A percentile compares a stretch with the other conserved stretches of the same genome.
Conservation (phyloP, 1,139 yeast species). For the Diutina ranongensis region DNA sequence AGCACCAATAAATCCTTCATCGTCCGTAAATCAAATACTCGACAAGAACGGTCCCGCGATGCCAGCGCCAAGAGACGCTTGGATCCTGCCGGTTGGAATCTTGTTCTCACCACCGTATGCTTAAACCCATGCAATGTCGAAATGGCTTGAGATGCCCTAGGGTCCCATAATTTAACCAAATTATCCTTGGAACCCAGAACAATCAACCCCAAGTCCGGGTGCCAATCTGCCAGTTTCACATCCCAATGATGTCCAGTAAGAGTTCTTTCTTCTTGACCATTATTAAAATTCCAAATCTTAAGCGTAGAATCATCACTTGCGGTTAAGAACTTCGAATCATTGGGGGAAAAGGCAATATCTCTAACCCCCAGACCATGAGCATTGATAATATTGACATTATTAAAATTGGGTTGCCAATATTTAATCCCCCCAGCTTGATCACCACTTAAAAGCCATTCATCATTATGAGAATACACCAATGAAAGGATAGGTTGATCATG, state of each 20-base stretch:
- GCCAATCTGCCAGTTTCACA: constrained; percentile 97
- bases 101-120: constrained; percentile 78
- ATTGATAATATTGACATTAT: constrained; percentile 77
- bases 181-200: constrained; percentile 92
- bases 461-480: constrained; percentile 75
- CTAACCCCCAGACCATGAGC: constrained; percentile 79
- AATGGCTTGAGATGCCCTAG: constrained; percentile 62
- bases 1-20: constrained; percentile 69
- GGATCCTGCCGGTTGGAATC: constrained; percentile 66
- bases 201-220: constrained; percentile 70
- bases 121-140: constrained; percentile 85
- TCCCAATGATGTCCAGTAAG: constrained; percentile 97
- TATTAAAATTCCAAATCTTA: constrained; percentile 90
- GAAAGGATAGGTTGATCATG: constrained; percentile 86
- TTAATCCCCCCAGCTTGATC: constrained; percentile 87
- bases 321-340: constrained; percentile 81
- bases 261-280: constrained; percentile 72
- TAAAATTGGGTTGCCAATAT: constrained; percentile 97
- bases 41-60: constrained; percentile 78
- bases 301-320: constrained; percentile 85
- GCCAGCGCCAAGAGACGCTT: constrained; percentile 71
- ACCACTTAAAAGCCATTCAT: constrained; percentile 89
- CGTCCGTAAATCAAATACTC: constrained; percentile 76
- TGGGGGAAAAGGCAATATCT: constrained; percentile 82
- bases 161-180: constrained; percentile 91